Evolutionary conservation across 1,284 basidiomycete genomes (phyloP).

Genomic region (Microbotryomycetes sp.): DNA sequence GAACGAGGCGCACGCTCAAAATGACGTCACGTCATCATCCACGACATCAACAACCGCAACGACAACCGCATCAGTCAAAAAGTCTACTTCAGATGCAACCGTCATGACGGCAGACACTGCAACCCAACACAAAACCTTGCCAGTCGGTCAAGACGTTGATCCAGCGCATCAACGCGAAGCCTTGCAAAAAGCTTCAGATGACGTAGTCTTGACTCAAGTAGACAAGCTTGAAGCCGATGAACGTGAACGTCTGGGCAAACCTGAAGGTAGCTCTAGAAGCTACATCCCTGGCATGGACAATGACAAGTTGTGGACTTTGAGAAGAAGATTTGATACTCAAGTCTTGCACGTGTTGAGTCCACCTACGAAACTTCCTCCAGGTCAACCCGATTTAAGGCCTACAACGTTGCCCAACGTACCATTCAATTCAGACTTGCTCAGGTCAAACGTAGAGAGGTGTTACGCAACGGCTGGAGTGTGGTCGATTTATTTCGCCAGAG

Average conservation of each 20-base stretch:
- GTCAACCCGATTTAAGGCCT: conserved; percentile 45
- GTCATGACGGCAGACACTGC: conserved; percentile 16
- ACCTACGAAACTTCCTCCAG: conserved; percentile 39
- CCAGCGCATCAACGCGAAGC: conserved; percentile 41
- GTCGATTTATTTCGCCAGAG: conserved; percentile 22
- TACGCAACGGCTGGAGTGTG: conserved; percentile 28
- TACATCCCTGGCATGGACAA: conserved; percentile 46
- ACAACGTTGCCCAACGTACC: conserved; percentile 44
- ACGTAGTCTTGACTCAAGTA: conserved; percentile 40
- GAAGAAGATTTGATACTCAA: conserved; percentile 46
- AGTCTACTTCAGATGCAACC: background rate
- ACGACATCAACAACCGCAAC: background rate
- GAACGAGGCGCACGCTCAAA: background rate
- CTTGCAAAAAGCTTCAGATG: conserved; percentile 38
- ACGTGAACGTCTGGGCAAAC: conserved; percentile 39
- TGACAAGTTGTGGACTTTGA: conserved; percentile 44
- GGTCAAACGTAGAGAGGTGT: conserved; percentile 35
- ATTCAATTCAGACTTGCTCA: conserved; percentile 45
- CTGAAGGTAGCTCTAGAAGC: conserved; percentile 40
- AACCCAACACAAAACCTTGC: conserved; percentile 32
- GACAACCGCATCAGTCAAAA: background rate
- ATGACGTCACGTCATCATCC: background rate
- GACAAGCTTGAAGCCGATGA: conserved; percentile 45
- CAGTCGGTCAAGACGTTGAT: conserved; percentile 41
- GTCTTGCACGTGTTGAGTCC: conserved; percentile 44